phyloP scores from a whole-genome alignment of 2,329 filamentous ascomycete genomes.

The Penicillium sp. region DNA sequence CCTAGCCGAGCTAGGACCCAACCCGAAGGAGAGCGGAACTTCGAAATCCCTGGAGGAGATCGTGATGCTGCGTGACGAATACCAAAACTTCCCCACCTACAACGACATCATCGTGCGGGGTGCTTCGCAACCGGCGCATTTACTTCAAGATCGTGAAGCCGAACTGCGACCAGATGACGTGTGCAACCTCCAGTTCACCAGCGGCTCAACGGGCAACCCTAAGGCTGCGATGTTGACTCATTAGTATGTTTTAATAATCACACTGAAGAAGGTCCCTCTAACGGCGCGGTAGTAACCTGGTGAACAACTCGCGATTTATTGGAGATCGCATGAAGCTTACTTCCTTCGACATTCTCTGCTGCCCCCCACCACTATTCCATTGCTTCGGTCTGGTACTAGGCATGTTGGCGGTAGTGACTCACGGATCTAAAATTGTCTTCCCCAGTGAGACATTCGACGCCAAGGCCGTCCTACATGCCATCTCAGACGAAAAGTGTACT shows the following conservation, averaged over 20 bases:
- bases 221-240: constrained; percentile 76
- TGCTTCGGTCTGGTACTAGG: constrained; percentile 81
- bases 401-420: constrained; percentile 69
- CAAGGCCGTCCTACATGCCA: constrained; percentile 63
- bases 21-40: constrained; percentile 30
- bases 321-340: constrained; percentile 73
- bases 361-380: constrained; percentile 81
- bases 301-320: constrained; percentile 69
- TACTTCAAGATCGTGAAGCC: constrained; percentile 55
- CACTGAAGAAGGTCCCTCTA: background rate
- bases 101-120: constrained; percentile 58
- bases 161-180: constrained; percentile 65
- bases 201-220: constrained; percentile 71
- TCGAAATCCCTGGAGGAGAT: constrained; percentile 49
- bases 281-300: constrained; percentile 34
- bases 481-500: constrained; percentile 68
- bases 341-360: constrained; percentile 69
- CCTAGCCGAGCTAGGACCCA: constrained; percentile 52
- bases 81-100: constrained; percentile 60
- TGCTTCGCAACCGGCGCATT: constrained; percentile 48
- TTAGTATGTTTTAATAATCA: constrained; percentile 47
- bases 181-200: constrained; percentile 73
- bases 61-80: constrained; percentile 60
- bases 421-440: constrained; percentile 75
- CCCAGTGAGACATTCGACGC: constrained; percentile 74